Evolutionary conservation across 1,284 basidiomycete species (phyloP).

Genomic region (Microbotryum violaceum): DNA sequence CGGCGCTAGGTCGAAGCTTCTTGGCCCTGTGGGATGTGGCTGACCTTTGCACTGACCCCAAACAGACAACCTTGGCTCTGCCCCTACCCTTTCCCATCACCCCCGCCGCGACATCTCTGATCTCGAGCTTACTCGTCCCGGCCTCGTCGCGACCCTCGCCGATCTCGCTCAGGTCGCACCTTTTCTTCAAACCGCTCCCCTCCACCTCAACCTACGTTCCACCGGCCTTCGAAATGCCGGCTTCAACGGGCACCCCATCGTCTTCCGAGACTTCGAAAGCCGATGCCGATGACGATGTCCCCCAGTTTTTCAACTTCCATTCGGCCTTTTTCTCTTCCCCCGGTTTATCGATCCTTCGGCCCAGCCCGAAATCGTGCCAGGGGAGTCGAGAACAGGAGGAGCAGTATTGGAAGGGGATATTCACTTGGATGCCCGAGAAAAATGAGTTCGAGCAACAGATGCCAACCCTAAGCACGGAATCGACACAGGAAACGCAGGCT

Average conservation of each 20-base stretch:
- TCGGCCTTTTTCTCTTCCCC: slow-evolving; percentile 36
- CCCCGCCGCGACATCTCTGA: neutral
- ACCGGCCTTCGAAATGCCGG: neutral
- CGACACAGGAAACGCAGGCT: neutral
- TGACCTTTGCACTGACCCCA: slow-evolving; percentile 19
- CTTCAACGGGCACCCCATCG: neutral
- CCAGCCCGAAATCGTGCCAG: neutral
- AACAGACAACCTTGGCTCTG: slow-evolving; percentile 3
- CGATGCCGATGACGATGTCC: neutral
- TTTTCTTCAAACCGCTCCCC: slow-evolving; percentile 49
- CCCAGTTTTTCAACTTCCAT: slow-evolving; percentile 17
- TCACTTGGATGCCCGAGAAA: slow-evolving; percentile 17
- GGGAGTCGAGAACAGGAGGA: neutral
- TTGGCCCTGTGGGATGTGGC: neutral
- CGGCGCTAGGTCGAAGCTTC: neutral
- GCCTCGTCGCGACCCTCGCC: slow-evolving; percentile 45
- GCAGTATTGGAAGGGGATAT: slow-evolving; percentile 25
- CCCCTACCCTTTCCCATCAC: neutral
- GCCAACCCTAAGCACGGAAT: neutral
- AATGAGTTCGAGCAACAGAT: slow-evolving; percentile 13
- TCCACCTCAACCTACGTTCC: slow-evolving; percentile 5
- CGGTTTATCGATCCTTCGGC: slow-evolving; percentile 33
- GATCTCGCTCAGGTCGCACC: slow-evolving; percentile 57
- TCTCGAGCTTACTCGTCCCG: slow-evolving; percentile 48
- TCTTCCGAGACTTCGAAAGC: slow-evolving; percentile 4